Base-by-base conservation (phyloP, 1,284 basidiomycete species). In the Trichosporon sp. region DNA sequence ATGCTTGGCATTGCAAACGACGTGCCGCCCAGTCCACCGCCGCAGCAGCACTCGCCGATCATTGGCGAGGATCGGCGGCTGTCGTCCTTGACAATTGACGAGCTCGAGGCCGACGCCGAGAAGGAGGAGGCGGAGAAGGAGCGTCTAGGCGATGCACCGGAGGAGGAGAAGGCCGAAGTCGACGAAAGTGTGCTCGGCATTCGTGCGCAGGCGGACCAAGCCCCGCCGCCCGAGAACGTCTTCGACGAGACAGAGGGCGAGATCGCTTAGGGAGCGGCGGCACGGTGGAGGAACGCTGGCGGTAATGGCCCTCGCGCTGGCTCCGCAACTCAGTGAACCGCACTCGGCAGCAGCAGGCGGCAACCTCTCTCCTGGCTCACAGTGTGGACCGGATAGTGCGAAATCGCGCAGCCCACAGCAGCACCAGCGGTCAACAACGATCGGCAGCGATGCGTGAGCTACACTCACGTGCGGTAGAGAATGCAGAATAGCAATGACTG, bases 1-100 rank as follows among this genome's bases (percentile, higher is more conserved):
- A 78, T 88, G 77, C 81, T 95, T 36, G 87, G 85, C 10, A 91
- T 95, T 69, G 73, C 77, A 3, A 68, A 75, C 33, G 75, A 78
- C 34, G 68, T 65, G 0, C 62, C 68, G 1, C 49, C 65, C 1
- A 61, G 36, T 14, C 66, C 64, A 4, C 49, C 61, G 2, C 61
- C 60, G 13, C 62, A 62, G 6, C 67, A 68, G 6, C 27, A 57
- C 37, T 63, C 59, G 8, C 68, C 68, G 6, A 37, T 60, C 4
- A 52, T 36, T 5, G 29, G 49, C 1, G 21, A 49, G 16, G 65
- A 62, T 27, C 70, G 72, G 25, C 60, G 77, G 25, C 74, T 74
- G 61, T 73, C 69, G 58, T 69, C 68, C 21, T 65, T 77, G 61
- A 75, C 77, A 2, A 64, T 77, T 7, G 73, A 76, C 44, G 76